Conservation (phyloP, 1,139 yeast species). For the Magnusiomyces clavatus region DNA sequence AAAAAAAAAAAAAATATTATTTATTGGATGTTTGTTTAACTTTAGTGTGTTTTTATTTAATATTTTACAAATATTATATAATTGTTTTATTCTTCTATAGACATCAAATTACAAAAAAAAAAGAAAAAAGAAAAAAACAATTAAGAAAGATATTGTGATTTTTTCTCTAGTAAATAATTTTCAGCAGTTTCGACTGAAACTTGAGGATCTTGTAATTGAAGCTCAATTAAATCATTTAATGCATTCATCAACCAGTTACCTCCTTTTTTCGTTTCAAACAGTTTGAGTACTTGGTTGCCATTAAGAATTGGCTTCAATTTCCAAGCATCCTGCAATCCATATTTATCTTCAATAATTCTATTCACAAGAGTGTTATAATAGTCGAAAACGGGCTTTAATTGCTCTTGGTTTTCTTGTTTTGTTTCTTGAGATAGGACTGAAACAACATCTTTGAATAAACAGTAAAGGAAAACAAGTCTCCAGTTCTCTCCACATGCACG, state of each 20-base stretch:
- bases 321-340: conserved; percentile 27
- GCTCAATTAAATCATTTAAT: conserved; percentile 47
- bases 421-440: background rate
- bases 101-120: too few species aligned
- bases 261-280: conserved; percentile 45
- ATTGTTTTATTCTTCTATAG: too few species aligned
- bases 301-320: conserved; percentile 30
- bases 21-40: too few species aligned
- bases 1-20: too few species aligned
- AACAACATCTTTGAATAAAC: conserved; percentile 19
- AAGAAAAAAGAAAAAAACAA: too few species aligned
- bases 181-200: conserved; percentile 45
- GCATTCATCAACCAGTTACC: conserved; percentile 77
- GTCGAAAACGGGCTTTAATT: background rate
- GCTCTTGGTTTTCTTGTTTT: background rate
- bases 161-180: conserved; percentile 14
- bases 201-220: conserved; percentile 71
- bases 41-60: too few species aligned
- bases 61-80: too few species aligned
- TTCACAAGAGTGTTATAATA: conserved; percentile 16
- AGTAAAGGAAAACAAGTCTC: conserved; percentile 35
- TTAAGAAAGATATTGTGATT: background rate
- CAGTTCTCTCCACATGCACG: conserved; percentile 48
- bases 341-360: conserved; percentile 14
- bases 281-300: conserved; percentile 54